These are phyloP conservation scores for Talaromyces liani DNA, from an alignment of 495 filamentous ascomycete species.

Conservation along the genomic window DNA sequence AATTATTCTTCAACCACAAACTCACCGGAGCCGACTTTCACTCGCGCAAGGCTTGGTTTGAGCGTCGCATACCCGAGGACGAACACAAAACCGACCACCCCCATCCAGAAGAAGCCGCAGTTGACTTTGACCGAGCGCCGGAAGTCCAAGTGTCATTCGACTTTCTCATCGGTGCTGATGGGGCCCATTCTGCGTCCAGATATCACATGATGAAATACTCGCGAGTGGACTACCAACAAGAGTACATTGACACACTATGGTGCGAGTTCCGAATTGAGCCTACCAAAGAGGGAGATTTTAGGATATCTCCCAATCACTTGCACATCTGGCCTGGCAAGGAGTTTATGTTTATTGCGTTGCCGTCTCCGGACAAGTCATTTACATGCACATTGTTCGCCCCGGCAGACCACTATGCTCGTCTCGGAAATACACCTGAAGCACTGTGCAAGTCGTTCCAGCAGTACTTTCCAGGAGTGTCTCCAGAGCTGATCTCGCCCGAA, in stretches of 20 bases:
- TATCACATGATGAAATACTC: constrained; percentile 92
- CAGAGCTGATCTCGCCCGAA: constrained; percentile 62
- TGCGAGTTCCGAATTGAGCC: constrained; percentile 86
- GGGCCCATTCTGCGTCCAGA: constrained; percentile 82
- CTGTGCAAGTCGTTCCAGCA: constrained; percentile 66
- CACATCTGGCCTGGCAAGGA: constrained; percentile 94
- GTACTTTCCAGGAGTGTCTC: constrained; percentile 80
- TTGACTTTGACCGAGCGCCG: constrained; percentile 26
- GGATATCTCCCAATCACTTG: constrained; percentile 80
- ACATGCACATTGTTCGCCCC: constrained; percentile 93
- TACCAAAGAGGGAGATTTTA: constrained; percentile 49
- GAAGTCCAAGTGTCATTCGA: constrained; percentile 80
- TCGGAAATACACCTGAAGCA: constrained; percentile 48
- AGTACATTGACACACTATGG: constrained; percentile 96
- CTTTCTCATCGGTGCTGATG: constrained; percentile 90
- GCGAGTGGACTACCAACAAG: constrained; percentile 83
- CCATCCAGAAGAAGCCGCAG: constrained; percentile 1
- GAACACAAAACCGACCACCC: constrained; percentile 20
- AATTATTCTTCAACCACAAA: constrained; percentile 85
- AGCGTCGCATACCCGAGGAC: constrained; percentile 34
- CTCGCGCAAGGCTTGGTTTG: constrained; percentile 78
- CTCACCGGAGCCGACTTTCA: constrained; percentile 80
- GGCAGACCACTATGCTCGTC: constrained; percentile 33
- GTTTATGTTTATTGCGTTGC: constrained; percentile 98
- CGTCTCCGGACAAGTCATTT: constrained; percentile 80